Evolutionary conservation across 2,329 filamentous ascomycete genomes (phyloP).

Genomic region (Diaporthe ilicicola): DNA sequence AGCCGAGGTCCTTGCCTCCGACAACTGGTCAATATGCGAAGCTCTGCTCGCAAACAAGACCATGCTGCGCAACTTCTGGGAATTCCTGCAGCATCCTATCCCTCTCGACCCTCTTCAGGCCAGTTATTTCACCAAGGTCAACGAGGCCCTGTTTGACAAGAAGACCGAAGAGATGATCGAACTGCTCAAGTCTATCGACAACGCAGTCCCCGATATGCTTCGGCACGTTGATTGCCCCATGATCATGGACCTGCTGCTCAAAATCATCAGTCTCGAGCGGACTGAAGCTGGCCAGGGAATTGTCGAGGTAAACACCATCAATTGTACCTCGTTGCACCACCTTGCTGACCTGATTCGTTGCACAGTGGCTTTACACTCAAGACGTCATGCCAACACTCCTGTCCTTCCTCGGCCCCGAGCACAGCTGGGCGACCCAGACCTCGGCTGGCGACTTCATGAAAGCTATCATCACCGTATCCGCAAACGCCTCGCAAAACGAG

Average conservation of each 20-base stretch:
- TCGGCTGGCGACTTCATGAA: slow-evolving; percentile 98
- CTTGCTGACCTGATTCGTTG: slow-evolving; percentile 10
- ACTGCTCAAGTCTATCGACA: slow-evolving; percentile 84
- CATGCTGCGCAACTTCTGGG: slow-evolving; percentile 87
- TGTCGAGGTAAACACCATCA: slow-evolving; percentile 75
- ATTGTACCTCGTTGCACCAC: slow-evolving; percentile 21
- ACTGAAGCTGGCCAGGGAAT: slow-evolving; percentile 90
- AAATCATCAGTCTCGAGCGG: slow-evolving; percentile 96
- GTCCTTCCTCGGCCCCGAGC: slow-evolving; percentile 84
- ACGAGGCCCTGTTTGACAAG: slow-evolving; percentile 95
- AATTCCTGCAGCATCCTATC: slow-evolving; percentile 83
- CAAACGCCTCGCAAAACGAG: slow-evolving; percentile 97
- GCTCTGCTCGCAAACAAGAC: slow-evolving; percentile 86
- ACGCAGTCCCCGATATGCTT: slow-evolving; percentile 84
- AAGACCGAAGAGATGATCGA: slow-evolving; percentile 98
- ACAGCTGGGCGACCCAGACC: slow-evolving; percentile 91
- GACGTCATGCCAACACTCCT: slow-evolving; percentile 87
- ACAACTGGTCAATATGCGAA: slow-evolving; percentile 97
- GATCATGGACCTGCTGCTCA: slow-evolving; percentile 96
- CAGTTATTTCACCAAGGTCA: slow-evolving; percentile 98
- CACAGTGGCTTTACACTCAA: slow-evolving; percentile 89
- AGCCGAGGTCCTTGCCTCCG: slow-evolving; percentile 91
- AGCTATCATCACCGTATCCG: slow-evolving; percentile 98
- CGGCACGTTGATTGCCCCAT: slow-evolving; percentile 96
- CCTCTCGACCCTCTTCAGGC: slow-evolving; percentile 93